phyloP scores from a whole-genome alignment of 78 protist species.

The Dictyostelium firmibasis region DNA sequence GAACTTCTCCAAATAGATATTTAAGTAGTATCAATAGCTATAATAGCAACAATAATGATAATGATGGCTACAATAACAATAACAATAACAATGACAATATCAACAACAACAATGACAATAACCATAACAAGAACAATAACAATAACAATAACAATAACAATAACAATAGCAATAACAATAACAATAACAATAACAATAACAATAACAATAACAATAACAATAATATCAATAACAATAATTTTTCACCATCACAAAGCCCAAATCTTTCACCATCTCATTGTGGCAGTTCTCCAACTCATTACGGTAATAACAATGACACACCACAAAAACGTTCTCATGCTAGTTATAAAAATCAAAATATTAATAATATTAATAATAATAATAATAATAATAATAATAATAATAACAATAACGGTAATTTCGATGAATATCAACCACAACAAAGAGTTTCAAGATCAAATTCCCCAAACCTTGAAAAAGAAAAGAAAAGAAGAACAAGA shows the following conservation, averaged over 20 bases:
- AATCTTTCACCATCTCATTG: neutral
- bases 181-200: neutral
- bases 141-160: neutral
- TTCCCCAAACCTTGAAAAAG: neutral
- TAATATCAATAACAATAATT: neutral
- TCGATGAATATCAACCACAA: neutral
- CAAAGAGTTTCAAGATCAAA: conserved; percentile 11
- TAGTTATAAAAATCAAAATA: neutral
- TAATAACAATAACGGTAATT: neutral
- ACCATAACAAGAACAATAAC: neutral
- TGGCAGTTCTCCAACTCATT: neutral
- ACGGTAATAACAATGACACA: neutral
- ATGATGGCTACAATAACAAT: neutral
- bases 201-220: neutral
- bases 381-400: neutral
- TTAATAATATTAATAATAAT: neutral
- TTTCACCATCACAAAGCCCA: neutral
- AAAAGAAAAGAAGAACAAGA: conserved; percentile 67
- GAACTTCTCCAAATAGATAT: neutral
- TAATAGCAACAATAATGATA: neutral
- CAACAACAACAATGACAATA: neutral
- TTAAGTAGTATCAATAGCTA: neutral
- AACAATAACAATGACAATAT: neutral
- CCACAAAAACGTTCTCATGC: neutral
- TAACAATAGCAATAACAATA: neutral